phyloP scores from a whole-genome alignment of 179 eudicot species.

The Silene vulgaris region DNA sequence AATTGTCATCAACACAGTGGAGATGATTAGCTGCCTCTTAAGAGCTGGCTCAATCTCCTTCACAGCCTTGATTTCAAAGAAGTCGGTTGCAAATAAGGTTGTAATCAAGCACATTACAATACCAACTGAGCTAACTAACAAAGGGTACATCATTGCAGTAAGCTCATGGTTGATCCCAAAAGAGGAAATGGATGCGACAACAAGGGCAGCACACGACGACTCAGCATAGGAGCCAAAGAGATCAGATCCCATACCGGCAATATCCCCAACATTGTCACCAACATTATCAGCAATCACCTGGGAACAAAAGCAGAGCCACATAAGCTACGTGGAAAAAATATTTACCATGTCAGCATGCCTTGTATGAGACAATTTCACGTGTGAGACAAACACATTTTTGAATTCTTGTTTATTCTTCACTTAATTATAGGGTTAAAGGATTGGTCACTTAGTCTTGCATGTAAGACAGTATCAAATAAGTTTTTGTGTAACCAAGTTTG shows the following conservation, averaged over 20 bases:
- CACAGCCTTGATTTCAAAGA: conserved; percentile 81
- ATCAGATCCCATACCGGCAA: conserved; percentile 99
- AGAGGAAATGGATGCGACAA: conserved; percentile 90
- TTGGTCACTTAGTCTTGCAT: background rate
- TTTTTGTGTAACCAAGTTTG: too few species aligned
- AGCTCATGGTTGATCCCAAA: conserved; percentile 78
- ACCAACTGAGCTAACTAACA: conserved; percentile 71
- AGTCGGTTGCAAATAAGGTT: conserved; percentile 86
- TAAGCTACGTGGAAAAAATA: background rate
- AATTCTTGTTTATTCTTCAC: background rate
- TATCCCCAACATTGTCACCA: conserved; percentile 95
- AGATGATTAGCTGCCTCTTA: conserved; percentile 77
- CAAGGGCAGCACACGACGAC: conserved; percentile 91
- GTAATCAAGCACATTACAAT: conserved; percentile 79
- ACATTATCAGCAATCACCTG: conserved; percentile 98
- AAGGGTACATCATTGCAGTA: conserved; percentile 76
- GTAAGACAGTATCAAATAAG: too few species aligned
- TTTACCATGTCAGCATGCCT: background rate
- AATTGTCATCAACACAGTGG: conserved; percentile 72
- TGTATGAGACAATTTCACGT: background rate
- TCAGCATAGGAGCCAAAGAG: conserved; percentile 96
- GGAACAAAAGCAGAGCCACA: background rate
- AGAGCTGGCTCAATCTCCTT: conserved; percentile 87
- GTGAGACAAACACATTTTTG: background rate
- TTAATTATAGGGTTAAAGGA: background rate